Base-by-base conservation (phyloP, 1,139 yeast genomes). In the Scheffersomyces quercinus region DNA sequence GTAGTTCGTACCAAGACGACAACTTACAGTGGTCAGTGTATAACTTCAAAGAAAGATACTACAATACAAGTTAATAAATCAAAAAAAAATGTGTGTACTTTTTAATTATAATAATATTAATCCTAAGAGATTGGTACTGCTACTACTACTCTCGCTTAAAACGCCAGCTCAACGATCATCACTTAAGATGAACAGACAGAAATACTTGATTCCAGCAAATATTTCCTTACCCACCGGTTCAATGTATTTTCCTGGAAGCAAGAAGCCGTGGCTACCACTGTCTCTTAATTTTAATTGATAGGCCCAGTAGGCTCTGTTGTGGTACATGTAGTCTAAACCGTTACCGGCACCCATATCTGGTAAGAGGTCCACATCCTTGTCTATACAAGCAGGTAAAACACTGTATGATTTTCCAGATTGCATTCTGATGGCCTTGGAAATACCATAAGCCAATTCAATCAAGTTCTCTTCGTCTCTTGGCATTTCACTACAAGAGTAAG, bases 281-380 rank as follows among this genome's bases (percentile, higher is more conserved):
- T 88, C 96, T 55, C 97, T 76, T 47, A 89, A 70, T 62, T 88
- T 87, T 47, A 88, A 67, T 56, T 87, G 95, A 66, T 83, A 86
- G 1, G 96, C 95, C 90, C 93, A 88, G 56, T 73, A 80, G 1
- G 95, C 95, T 48, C 83, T 78, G 56, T 83, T 78, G 61, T 85
- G 89, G 59, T 88, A 88, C 93, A 88, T 86, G 60, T 75, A 88
- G 58, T 88, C 96, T 56, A 89, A 73, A 1, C 88, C 85, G 9
- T 90, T 81, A 3, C 97, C 97, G 3, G 91, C 76, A 4, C 95
- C 93, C 59, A 84, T 69, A 33, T 83, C 88, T 1, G 95, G 93
- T 14, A 81, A 57, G 46, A 85, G 62, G 59, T 85, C 93, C 13
- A 79, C 75, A 51, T 82, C 86, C 53, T 85, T 82, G 59, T 86